Percentiles rank a stretch among this genome's conserved stretches.
phyloP scores from a whole-genome alignment of 2,329 filamentous ascomycete species.

The Blastomyces parvus region DNA sequence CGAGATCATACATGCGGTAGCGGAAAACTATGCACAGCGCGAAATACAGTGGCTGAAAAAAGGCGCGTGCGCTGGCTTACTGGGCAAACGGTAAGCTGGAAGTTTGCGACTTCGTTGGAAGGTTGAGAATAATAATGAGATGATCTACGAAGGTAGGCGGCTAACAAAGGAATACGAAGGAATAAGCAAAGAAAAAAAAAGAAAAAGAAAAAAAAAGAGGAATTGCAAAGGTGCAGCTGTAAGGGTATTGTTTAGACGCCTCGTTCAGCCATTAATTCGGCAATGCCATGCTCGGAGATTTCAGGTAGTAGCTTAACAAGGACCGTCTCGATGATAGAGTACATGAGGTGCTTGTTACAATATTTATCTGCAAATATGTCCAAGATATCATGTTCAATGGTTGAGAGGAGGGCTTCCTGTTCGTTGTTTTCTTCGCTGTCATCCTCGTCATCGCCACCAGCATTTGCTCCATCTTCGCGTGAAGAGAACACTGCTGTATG shows the following conservation, averaged over 20 bases:
- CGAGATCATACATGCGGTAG: neutral
- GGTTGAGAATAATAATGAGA: slow-evolving; percentile 4
- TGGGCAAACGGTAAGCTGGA: neutral
- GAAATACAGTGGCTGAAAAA: neutral
- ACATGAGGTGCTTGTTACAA: slow-evolving; percentile 87
- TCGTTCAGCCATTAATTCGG: slow-evolving; percentile 65
- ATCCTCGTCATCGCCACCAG: neutral
- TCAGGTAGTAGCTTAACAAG: slow-evolving; percentile 80
- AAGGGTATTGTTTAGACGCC: slow-evolving; percentile 28
- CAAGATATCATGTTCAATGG: slow-evolving; percentile 56
- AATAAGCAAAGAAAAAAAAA: slow-evolving; percentile 7
- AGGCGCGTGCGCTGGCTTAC: neutral
- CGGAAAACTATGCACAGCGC: neutral
- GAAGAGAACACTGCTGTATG: neutral
- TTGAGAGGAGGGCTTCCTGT: slow-evolving; percentile 44
- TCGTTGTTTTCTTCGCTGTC: slow-evolving; percentile 28
- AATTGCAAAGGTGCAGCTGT: neutral
- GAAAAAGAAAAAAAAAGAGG: neutral
- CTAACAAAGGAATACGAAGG: slow-evolving; percentile 2
- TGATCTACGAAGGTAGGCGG: slow-evolving; percentile 2
- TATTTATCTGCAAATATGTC: slow-evolving; percentile 71
- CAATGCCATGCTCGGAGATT: slow-evolving; percentile 59
- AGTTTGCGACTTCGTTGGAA: neutral
- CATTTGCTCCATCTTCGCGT: neutral
- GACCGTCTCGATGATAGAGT: slow-evolving; percentile 69